phyloP scores from a whole-genome alignment of 306 rosid species.

The Ceratonia siliqua region DNA sequence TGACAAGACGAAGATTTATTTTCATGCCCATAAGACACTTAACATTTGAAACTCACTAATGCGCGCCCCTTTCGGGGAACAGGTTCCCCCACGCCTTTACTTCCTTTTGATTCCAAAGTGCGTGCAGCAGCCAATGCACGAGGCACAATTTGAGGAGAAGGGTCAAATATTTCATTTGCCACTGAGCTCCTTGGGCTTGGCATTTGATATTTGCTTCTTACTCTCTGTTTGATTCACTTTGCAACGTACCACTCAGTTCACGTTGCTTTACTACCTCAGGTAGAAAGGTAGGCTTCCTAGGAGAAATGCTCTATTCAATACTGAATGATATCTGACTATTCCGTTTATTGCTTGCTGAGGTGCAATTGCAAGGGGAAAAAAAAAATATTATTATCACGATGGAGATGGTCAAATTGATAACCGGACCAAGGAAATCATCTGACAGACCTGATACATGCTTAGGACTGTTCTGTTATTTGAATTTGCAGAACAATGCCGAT shows the following conservation, averaged over 20 bases:
- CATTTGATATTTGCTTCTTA: conserved; percentile 68
- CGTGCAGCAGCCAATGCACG: conserved; percentile 58
- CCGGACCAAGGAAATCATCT: background rate
- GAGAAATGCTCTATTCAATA: conserved; percentile 68
- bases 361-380: conserved; percentile 20
- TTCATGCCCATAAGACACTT: conserved; percentile 43
- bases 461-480: conserved; percentile 59
- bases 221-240: conserved; percentile 61
- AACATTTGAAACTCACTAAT: conserved; percentile 95
- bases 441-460: conserved; percentile 66
- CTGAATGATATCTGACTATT: conserved; percentile 94
- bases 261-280: conserved; percentile 98
- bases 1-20: background rate
- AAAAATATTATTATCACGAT: background rate
- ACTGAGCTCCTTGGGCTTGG: conserved; percentile 81
- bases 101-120: conserved; percentile 57
- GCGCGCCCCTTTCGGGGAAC: conserved; percentile 68
- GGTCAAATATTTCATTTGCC: conserved; percentile 95
- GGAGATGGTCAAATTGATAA: background rate
- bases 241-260: conserved; percentile 85
- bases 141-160: conserved; percentile 80
- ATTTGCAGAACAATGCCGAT: too few relatives aligned
- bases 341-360: conserved; percentile 74
- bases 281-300: conserved; percentile 72
- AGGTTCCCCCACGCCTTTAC: conserved; percentile 77